These are phyloP conservation scores for Blepharisma japonicum DNA, from an alignment of 73 alveolate species.

Conservation along the genomic window DNA sequence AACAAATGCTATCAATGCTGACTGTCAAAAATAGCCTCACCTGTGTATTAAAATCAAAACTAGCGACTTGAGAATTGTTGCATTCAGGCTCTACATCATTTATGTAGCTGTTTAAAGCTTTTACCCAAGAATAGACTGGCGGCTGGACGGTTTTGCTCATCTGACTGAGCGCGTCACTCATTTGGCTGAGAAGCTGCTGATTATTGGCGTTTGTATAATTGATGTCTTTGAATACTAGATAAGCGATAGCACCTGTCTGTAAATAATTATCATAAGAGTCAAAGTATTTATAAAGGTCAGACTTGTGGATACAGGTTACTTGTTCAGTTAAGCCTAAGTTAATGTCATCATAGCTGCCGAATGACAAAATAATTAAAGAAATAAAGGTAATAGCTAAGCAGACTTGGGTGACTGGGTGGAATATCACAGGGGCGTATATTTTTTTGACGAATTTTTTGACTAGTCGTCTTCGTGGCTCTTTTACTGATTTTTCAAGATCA, in stretches of 20 bases:
- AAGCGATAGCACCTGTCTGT: constrained; percentile 93
- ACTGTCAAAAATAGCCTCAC: constrained; percentile 77
- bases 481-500: constrained; percentile 40
- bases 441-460: constrained; percentile 62
- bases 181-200: constrained; percentile 54
- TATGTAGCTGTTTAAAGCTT: constrained; percentile 67
- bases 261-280: constrained; percentile 68
- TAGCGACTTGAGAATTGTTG: constrained; percentile 63
- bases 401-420: constrained; percentile 50
- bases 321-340: constrained; percentile 82
- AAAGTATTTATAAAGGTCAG: constrained; percentile 81
- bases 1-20: constrained; percentile 72
- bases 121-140: constrained; percentile 93
- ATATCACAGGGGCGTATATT: constrained; percentile 63
- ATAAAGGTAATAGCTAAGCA: constrained; percentile 45
- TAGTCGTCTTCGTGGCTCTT: constrained; percentile 65
- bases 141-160: constrained; percentile 78
- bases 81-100: constrained; percentile 75
- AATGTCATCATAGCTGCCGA: constrained; percentile 53
- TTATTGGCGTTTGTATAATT: constrained; percentile 71
- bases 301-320: constrained; percentile 71
- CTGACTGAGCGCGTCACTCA: constrained; percentile 75
- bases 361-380: constrained; percentile 49
- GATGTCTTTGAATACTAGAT: constrained; percentile 79
- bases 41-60: constrained; percentile 71